phyloP scores from a whole-genome alignment of 768 basidiomycete species.

The Xerocomus brunneocitrinus region DNA sequence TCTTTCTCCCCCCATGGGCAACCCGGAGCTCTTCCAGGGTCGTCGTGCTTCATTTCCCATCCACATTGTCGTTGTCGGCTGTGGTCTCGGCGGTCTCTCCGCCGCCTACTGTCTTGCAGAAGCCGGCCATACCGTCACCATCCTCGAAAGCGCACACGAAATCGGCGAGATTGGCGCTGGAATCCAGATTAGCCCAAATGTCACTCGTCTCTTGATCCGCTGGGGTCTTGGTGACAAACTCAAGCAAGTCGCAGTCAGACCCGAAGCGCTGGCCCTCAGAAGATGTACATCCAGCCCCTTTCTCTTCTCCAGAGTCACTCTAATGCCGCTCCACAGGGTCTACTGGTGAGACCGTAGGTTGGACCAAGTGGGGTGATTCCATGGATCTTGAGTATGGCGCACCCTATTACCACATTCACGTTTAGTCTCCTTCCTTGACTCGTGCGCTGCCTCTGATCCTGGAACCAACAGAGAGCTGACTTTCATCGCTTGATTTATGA shows the following conservation, averaged over 20 bases:
- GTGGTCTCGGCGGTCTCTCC: constrained; percentile 47
- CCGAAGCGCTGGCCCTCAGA: constrained; percentile 36
- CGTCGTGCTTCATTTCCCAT: constrained; percentile 25
- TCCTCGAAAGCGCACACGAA: constrained; percentile 39
- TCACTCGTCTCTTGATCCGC: constrained; percentile 42
- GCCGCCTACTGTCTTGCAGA: constrained; percentile 43
- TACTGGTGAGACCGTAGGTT: constrained; percentile 34
- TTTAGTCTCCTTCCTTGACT: constrained; percentile 4
- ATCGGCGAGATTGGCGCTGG: constrained; percentile 49
- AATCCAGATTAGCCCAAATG: constrained; percentile 43
- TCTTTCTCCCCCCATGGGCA: not conserved
- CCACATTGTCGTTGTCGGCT: constrained; percentile 43
- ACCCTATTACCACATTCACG: constrained; percentile 35
- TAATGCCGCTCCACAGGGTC: constrained; percentile 18
- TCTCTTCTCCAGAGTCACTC: not conserved
- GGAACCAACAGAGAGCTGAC: constrained; percentile 38
- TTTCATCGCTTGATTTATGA: constrained; percentile 38
- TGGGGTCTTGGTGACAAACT: constrained; percentile 48
- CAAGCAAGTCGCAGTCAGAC: constrained; percentile 35
- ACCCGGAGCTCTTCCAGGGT: constrained; percentile 19
- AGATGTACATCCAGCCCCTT: constrained; percentile 33
- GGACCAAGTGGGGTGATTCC: constrained; percentile 33
- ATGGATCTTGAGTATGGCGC: constrained; percentile 33
- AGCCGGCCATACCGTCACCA: constrained; percentile 45
- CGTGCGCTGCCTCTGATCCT: not conserved